Conservation (phyloP, 1,284 basidiomycete species). For the Cryptococcus sp. region DNA sequence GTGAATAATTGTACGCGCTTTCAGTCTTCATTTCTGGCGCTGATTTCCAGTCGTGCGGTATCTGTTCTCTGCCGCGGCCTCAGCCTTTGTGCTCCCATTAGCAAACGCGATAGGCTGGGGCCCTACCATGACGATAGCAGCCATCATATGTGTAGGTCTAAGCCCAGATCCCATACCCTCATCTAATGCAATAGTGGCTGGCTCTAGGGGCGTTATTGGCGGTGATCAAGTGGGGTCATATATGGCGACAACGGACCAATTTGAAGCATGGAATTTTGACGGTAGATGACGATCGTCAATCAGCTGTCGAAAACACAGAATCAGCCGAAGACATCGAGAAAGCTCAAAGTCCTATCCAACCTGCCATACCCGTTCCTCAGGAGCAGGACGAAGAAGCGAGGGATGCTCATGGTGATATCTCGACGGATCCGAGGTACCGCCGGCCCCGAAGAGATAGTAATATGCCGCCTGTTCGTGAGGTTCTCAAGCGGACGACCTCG, state of each 20-base stretch:
- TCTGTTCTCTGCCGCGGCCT: slow-evolving; percentile 49
- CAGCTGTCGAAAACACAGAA: background rate
- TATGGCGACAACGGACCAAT: slow-evolving; percentile 33
- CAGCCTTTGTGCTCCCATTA: slow-evolving; percentile 53
- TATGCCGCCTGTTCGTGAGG: slow-evolving; percentile 31
- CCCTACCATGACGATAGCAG: slow-evolving; percentile 54
- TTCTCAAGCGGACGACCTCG: slow-evolving; percentile 34
- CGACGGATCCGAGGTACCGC: background rate
- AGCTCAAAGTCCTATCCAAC: background rate
- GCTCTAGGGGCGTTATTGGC: slow-evolving; percentile 17
- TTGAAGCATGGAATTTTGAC: slow-evolving; percentile 10
- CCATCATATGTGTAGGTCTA: slow-evolving; percentile 30
- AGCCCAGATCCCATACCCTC: slow-evolving; percentile 5
- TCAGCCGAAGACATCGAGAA: background rate
- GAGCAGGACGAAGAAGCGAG: background rate
- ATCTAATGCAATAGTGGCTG: slow-evolving; percentile 18
- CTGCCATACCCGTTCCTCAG: background rate
- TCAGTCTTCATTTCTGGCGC: background rate
- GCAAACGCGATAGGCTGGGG: slow-evolving; percentile 57
- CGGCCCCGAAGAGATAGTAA: slow-evolving; percentile 7
- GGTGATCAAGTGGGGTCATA: slow-evolving; percentile 27
- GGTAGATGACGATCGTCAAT: slow-evolving; percentile 2
- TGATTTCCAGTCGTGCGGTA: slow-evolving; percentile 24
- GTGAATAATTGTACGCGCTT: slow-evolving; percentile 41
- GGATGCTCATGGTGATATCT: background rate